Evolutionary conservation across 441 rosid species (phyloP), one percentile per base, ranked within the genome.

Genomic region (Arabidopsis hybrid): DNA sequence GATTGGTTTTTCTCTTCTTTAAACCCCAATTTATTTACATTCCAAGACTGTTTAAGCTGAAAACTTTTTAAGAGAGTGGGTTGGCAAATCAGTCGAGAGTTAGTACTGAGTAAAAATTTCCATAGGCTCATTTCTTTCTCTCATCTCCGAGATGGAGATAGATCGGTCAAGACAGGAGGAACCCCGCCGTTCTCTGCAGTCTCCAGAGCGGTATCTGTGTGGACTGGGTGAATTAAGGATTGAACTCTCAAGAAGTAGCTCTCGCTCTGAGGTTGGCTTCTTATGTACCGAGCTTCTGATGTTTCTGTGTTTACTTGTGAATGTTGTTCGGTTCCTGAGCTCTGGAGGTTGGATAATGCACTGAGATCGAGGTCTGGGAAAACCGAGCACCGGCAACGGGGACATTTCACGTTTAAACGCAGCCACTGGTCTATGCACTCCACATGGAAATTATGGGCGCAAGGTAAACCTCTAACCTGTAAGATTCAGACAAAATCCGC

Each of bases 361-460:
- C 97, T 96, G 38, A 96, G 97, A 82, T 93, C 98, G 2, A 96
- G 97, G 77, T 93, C 91, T 0, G 98, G 99, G 83, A 96, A 96
- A 78, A 93, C 97, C 0, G 96, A 90, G 84, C 89, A 85, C 7
- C 99, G 97, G 63, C 99, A 96, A 35, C 99, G 84, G n/a, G 99
- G 99, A 77, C 98, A 96, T 76, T 96, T 96, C 62, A 96, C 94
- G 31, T 96, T 96, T 80, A 96, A 76, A 53, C 97, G 88, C 39
- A 96, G 91, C 99, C 99, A 96, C 84, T 91, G 87, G 4, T 93
- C 98, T 47, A 96, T 96, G 80, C 99, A 93, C 40, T 88, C 98
- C 18, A 93, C 96, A 72, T 96, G 98, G 82, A 96, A 96, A 82
- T 96, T 96, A 73, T 96, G 99, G n/a, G 99, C 97, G 76, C 99